Evolutionary conservation across 2,329 filamentous ascomycete species (phyloP).

Genomic region (Fusarium kyushuense): DNA sequence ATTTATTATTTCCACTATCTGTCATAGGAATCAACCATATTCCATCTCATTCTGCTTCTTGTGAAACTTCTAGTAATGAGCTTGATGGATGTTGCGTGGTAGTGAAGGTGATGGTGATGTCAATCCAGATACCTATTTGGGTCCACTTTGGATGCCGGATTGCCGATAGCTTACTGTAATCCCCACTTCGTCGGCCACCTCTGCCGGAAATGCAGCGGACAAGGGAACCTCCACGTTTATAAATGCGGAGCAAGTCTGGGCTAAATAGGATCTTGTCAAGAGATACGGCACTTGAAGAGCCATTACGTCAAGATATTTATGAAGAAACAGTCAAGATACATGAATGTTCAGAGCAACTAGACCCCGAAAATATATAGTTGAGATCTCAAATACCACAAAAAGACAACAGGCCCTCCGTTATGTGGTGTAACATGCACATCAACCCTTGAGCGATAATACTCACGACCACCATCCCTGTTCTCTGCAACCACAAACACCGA

Average conservation of each 20-base stretch:
- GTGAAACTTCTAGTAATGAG: too few species aligned
- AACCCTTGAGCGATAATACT: neutral
- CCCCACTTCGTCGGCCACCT: conserved; percentile 30
- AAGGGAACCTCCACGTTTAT: conserved; percentile 24
- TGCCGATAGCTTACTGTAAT: conserved; percentile 37
- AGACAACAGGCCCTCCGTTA: neutral
- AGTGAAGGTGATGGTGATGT: conserved; percentile 27
- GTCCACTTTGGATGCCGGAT: conserved; percentile 41
- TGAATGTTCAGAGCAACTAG: neutral
- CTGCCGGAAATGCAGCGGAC: conserved; percentile 35
- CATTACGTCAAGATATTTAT: neutral
- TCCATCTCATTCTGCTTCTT: too few species aligned
- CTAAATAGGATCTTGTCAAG: neutral
- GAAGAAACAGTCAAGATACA: neutral
- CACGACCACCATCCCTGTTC: conserved; percentile 11
- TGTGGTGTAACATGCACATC: conserved; percentile 16
- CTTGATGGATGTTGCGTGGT: neutral
- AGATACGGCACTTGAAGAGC: neutral
- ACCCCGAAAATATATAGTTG: neutral
- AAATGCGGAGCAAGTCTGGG: conserved; percentile 13
- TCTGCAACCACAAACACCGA: conserved; percentile 23
- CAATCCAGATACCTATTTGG: conserved; percentile 11
- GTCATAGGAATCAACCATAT: too few species aligned
- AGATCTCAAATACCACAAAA: neutral
- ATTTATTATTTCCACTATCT: too few species aligned